Evolutionary conservation across 176 grass and related monocot species (phyloP).

Genomic region (Eleusine indica): DNA sequence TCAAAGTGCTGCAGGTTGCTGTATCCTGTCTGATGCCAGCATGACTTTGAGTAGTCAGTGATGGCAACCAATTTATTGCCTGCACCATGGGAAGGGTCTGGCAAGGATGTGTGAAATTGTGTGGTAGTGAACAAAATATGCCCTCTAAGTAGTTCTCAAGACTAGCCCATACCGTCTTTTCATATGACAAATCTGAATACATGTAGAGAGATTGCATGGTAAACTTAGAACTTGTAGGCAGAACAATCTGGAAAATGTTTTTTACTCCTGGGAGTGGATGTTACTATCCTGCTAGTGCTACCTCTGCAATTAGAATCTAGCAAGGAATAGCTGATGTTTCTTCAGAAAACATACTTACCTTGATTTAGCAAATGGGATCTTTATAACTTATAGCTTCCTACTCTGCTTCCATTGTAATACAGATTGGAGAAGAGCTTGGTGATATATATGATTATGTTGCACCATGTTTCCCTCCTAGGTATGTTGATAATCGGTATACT

Average conservation of each 20-base stretch:
- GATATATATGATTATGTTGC: constrained; percentile 99
- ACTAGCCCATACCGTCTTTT: not conserved
- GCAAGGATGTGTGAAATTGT: not conserved
- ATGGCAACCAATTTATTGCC: too few species aligned
- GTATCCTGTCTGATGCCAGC: too few species aligned
- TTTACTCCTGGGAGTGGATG: not conserved
- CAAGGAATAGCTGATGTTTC: constrained; percentile 29
- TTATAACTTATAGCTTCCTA: not conserved
- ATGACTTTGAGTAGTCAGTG: too few species aligned
- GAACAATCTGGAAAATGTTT: not conserved
- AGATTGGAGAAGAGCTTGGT: constrained; percentile 98
- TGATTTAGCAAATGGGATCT: constrained; percentile 28
- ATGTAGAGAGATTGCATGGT: not conserved
- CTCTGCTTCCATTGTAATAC: constrained; percentile 42
- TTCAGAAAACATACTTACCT: constrained; percentile 15
- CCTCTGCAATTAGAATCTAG: constrained; percentile 12
- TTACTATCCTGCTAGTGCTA: constrained; percentile 26
- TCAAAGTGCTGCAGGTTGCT: too few species aligned
- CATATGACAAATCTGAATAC: not conserved
- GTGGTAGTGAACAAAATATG: not conserved
- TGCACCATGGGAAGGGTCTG: not conserved
- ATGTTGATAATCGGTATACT: constrained; percentile 26
- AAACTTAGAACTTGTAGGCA: constrained; percentile 15
- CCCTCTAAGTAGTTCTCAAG: not conserved
- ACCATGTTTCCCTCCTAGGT: constrained; percentile 99